phyloP scores from a whole-genome alignment of 768 basidiomycete genomes.

The Dendrothele bispora region DNA sequence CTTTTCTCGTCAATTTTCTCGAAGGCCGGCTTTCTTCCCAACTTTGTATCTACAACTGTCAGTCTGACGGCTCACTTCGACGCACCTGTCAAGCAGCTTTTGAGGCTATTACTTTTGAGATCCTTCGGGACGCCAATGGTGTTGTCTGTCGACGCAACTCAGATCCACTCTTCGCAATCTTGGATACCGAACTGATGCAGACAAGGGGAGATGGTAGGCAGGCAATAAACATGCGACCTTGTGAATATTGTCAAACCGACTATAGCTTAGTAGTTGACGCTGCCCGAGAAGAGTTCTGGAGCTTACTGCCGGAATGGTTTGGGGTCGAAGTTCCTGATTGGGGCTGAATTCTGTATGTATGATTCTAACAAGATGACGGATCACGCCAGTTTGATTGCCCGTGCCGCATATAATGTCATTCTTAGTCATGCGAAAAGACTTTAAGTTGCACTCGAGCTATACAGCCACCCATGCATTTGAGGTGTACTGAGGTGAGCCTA shows the following conservation, averaged over 20 bases:
- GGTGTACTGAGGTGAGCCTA: no score
- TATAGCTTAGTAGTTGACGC: constrained; percentile 60
- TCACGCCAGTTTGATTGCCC: no score
- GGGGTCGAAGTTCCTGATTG: constrained; percentile 41
- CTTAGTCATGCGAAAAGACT: no score
- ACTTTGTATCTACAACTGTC: constrained; percentile 50
- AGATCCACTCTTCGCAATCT: constrained; percentile 71
- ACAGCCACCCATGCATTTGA: no score
- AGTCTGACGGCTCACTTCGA: constrained; percentile 41
- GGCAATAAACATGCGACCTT: constrained; percentile 50
- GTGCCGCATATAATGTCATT: no score
- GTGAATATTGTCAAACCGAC: constrained; percentile 63
- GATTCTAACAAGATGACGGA: no score
- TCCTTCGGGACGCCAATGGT: constrained; percentile 73
- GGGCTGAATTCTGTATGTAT: no score
- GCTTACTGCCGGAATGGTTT: constrained; percentile 65
- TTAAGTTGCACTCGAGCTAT: no score
- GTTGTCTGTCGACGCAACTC: constrained; percentile 63
- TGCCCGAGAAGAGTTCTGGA: constrained; percentile 66
- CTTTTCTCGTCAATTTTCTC: constrained; percentile 73
- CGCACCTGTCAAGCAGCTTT: constrained; percentile 70
- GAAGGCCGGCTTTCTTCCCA: constrained; percentile 59
- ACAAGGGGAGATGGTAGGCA: constrained; percentile 50
- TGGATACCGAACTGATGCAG: constrained; percentile 68
- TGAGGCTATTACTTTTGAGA: constrained; percentile 72